phyloP scores from a whole-genome alignment of 2,329 filamentous ascomycete species.

The Huntiella abstrusa region DNA sequence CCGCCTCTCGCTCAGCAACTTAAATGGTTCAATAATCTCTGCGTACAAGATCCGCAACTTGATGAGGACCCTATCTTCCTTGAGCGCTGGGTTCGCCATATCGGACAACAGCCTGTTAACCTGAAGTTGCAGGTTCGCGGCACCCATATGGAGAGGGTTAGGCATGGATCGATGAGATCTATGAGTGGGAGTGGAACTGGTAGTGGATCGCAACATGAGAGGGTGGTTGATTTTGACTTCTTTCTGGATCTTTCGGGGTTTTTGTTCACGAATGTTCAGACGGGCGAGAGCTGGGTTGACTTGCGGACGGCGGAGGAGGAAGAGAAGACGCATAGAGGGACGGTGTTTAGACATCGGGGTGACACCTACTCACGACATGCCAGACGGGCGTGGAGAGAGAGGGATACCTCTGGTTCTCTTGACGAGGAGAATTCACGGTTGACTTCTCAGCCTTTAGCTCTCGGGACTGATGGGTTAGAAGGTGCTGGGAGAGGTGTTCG shows the following conservation, averaged over 20 bases:
- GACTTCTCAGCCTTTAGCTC: neutral
- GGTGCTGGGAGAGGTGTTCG: conserved; percentile 16
- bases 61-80: conserved; percentile 26
- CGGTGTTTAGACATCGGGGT: conserved; percentile 33
- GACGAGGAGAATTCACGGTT: conserved; percentile 13
- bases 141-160: conserved; percentile 29
- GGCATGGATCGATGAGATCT: neutral
- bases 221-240: conserved; percentile 37
- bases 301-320: conserved; percentile 36
- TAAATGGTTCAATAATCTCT: conserved; percentile 12
- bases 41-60: conserved; percentile 27
- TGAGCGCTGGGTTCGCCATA: conserved; percentile 24
- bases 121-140: conserved; percentile 33
- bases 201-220: conserved; percentile 23
- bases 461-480: neutral
- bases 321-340: conserved; percentile 46
- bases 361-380: conserved; percentile 20
- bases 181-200: neutral
- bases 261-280: conserved; percentile 28
- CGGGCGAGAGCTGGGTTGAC: conserved; percentile 22
- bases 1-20: conserved; percentile 15
- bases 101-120: conserved; percentile 31
- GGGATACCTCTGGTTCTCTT: conserved; percentile 15
- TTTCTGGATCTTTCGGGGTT: conserved; percentile 39
- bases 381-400: conserved; percentile 4